Base-by-base conservation (phyloP, 805 yeast species). In the Schwanniomyces sp. region DNA sequence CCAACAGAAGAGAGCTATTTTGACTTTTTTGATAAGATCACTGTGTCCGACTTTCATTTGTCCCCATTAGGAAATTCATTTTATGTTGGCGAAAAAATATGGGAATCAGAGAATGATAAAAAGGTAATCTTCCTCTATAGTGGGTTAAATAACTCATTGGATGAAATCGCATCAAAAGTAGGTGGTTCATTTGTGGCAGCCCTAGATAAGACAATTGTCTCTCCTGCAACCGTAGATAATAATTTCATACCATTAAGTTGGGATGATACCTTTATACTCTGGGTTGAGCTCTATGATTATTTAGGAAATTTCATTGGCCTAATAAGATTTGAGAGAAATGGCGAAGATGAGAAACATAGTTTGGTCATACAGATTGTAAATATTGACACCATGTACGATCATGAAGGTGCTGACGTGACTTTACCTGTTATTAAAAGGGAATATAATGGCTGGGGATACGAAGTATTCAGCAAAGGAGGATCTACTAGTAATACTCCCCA, bases 231-330 rank as follows among this genome's bases (percentile, higher is more conserved):
- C 1, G 51, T 41, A 4, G 29, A 49, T 4, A 45, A 45, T 6
- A 18, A 26, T 16, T 41, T 53, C 5, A 43, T 49, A 6, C 44
- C 50, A 11, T 46, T 61, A 9, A 34, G 46, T 12, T 69, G 72
- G 73, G 52, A 54, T 9, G 72, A 68, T 51, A 32, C 61, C 5
- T 72, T 72, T 46, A 45, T 54, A 5, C 53, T 61, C 14, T 70
- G 75, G 74, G 69, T 56, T 46, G 76, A 72, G 50, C 34, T 70
- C 8, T 73, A 70, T 50, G 67, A 70, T 49, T 53, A 51, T 46
- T 47, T 45, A 26, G 77, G 76, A 0, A 53, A 62, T 26, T 60
- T 72, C n/a, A 17, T 61, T 32, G 54, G 52, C 4, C 37, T 71
- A 10, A 47, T 62, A 6, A 61, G 60, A 32, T 46, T 72, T 1